phyloP scores from a whole-genome alignment of 305 asterid species.

The Fraxinus nigra region DNA sequence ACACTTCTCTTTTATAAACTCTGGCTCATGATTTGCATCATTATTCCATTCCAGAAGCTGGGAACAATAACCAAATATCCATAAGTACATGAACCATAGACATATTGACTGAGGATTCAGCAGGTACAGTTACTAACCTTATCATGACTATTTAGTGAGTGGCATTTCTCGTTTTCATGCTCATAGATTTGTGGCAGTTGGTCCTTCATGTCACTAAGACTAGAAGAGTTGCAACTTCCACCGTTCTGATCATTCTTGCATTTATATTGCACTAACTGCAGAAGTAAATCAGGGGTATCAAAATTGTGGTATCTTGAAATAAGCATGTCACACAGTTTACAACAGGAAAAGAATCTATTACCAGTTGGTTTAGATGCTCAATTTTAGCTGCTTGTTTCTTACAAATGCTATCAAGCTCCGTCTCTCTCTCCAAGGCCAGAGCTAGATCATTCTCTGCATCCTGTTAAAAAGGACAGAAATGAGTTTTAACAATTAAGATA shows the following conservation, averaged over 20 bases:
- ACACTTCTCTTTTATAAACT: constrained; percentile 48
- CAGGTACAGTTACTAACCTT: constrained; percentile 34
- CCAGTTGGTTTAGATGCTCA: constrained; percentile 67
- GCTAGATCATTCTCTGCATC: constrained; percentile 42
- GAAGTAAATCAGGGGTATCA: constrained; percentile 9
- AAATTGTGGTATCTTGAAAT: constrained; percentile 7
- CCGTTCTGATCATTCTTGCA: constrained; percentile 29
- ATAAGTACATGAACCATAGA: not conserved
- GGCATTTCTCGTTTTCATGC: constrained; percentile 32
- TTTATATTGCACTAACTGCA: constrained; percentile 62
- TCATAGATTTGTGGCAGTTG: constrained; percentile 39
- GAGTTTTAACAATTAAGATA: not conserved
- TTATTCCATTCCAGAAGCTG: constrained; percentile 65
- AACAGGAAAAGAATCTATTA: constrained; percentile 24
- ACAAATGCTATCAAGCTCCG: constrained; percentile 64
- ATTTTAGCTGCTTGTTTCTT: constrained; percentile 76
- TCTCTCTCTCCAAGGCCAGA: constrained; percentile 44
- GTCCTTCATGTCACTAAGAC: constrained; percentile 33
- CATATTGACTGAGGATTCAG: not conserved
- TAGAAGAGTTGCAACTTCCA: constrained; percentile 27
- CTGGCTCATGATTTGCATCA: constrained; percentile 40
- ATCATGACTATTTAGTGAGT: constrained; percentile 30
- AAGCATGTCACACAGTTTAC: constrained; percentile 11
- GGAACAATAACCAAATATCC: constrained; percentile 1
- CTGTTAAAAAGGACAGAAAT: constrained; percentile 30